Evolutionary conservation across 306 rosid genomes (phyloP), one percentile per base, ranked within the genome.

Genomic region (Erythrophleum fordii): DNA sequence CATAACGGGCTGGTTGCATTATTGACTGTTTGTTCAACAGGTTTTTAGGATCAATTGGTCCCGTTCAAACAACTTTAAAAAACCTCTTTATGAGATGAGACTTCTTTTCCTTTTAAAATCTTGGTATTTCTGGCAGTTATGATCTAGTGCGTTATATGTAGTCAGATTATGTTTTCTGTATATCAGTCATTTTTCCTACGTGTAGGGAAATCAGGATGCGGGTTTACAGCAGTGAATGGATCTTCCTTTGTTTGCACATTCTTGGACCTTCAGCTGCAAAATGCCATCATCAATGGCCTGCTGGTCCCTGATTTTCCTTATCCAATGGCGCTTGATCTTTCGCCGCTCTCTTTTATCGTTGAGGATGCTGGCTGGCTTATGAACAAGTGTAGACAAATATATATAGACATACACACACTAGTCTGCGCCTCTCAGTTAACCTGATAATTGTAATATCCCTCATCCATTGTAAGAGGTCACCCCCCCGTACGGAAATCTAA

Each of bases 131-230:
- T 37, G 16, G 29, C 46, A n/a, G n/a, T 73, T 22, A 18, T 22
- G 25, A 72, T 58, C 41, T 25, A 16, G 58, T 77, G 60, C 44
- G 18, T 25, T 31, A 11, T 45, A 70, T 34, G n/a, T 16, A 48
- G 34, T 26, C 35, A 22, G 64, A 23, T 48, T 35, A 5, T 61
- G 28, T 69, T 26, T 18, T 5, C 29, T 35, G 17, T 37, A 23
- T n/a, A 37, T 64, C 7, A 44, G 34, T 61, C 51, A 37, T 69
- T 70, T 77, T 62, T 9, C 28, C 53, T 52, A 8, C 48, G 45
- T 61, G 82, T 2, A 70, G 73, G 72, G 39, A 73, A 34, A 66
- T 73, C 65, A 72, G 46, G 80, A 80, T 56, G 81, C 79, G 49
- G 34, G 53, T 58, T 76, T 31, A 42, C 72, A 76, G 46, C 80